Conservation (phyloP, 1,139 yeast genomes). For the Blastobotrys capitulatus region DNA sequence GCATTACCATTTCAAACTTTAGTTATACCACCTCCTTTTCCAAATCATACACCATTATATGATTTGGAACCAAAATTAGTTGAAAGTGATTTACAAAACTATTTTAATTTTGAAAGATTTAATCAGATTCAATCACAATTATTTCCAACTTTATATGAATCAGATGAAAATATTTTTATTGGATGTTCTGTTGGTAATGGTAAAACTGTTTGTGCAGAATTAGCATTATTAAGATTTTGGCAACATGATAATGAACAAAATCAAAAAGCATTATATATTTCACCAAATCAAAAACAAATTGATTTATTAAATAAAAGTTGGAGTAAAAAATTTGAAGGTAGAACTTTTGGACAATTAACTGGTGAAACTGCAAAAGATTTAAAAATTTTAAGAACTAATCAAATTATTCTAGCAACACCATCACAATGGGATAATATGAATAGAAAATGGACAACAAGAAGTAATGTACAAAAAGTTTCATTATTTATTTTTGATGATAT, state of each 20-base stretch:
- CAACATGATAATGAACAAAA: slow-evolving; percentile 44
- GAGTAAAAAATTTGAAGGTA: slow-evolving; percentile 42
- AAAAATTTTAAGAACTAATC: slow-evolving; percentile 49
- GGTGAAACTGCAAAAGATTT: slow-evolving; percentile 59
- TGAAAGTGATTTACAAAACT: slow-evolving; percentile 39
- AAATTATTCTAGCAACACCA: slow-evolving; percentile 75
- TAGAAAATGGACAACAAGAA: slow-evolving; percentile 67
- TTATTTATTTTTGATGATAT: slow-evolving; percentile 69
- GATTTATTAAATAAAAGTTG: slow-evolving; percentile 46
- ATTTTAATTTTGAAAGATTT: slow-evolving; percentile 45
- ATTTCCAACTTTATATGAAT: slow-evolving; percentile 53
- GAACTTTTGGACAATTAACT: slow-evolving; percentile 47
- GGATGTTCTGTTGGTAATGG: slow-evolving; percentile 78
- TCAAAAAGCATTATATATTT: slow-evolving; percentile 50
- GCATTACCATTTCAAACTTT: slow-evolving; percentile 57
- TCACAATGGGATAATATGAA: slow-evolving; percentile 66
- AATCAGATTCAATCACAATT: slow-evolving; percentile 71
- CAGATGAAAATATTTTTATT: slow-evolving; percentile 55
- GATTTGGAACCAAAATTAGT: slow-evolving; percentile 49
- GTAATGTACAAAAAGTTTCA: slow-evolving; percentile 59
- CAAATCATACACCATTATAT: slow-evolving; percentile 52
- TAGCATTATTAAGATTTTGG: slow-evolving; percentile 73
- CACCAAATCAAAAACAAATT: slow-evolving; percentile 53
- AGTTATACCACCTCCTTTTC: slow-evolving; percentile 61
- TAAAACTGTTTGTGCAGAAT: slow-evolving; percentile 63